Evolutionary conservation across 345 rosid genomes (phyloP).

Genomic region (Eucalyptus lansdowneana): DNA sequence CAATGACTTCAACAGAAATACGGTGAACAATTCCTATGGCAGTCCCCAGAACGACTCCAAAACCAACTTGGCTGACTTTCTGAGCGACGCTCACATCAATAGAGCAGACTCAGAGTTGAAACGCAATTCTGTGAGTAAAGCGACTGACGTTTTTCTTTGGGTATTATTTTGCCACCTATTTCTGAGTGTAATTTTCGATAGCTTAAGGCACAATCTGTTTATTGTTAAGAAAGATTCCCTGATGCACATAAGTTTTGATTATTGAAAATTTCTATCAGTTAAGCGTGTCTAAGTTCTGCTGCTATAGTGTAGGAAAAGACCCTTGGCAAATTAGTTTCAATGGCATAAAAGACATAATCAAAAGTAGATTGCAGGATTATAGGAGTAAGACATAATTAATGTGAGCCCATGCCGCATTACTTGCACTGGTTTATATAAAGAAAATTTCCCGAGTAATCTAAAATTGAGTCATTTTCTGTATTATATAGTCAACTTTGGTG

Average conservation of each 20-base stretch:
- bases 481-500: background rate
- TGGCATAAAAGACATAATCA: background rate
- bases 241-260: background rate
- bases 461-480: background rate
- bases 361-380: background rate
- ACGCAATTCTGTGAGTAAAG: conserved; percentile 19
- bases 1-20: background rate
- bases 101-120: background rate
- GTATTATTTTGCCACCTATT: background rate
- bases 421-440: background rate
- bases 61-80: background rate
- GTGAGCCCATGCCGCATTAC: background rate
- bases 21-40: background rate
- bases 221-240: background rate
- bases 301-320: background rate
- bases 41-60: background rate
- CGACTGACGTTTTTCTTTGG: background rate
- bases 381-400: background rate
- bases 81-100: background rate
- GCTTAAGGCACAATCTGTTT: background rate
- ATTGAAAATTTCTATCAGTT: background rate
- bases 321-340: background rate
- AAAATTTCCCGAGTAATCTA: background rate
- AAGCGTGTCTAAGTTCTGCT: background rate
- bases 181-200: background rate